Base-by-base conservation (phyloP, 768 basidiomycete species). In the Artomyces pyxidatus region DNA sequence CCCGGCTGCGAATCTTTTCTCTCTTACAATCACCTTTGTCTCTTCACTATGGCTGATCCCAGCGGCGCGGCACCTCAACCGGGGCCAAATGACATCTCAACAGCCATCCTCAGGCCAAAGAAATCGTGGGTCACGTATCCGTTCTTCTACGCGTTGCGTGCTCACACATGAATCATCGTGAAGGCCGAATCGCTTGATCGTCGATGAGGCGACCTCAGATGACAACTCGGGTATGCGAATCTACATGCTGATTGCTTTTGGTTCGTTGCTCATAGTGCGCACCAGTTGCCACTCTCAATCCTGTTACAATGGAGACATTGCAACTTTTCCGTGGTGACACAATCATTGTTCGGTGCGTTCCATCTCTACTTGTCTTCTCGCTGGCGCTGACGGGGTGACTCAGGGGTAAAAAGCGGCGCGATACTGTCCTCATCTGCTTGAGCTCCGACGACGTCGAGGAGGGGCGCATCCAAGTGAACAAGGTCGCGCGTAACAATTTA, bases 401-500 rank as follows among this genome's bases (percentile, higher is more conserved):
- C 44, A 93, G 94, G 52, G 95, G 96, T 41, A 98, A 98, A 80
- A 94, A 96, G 75, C 84, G 96, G 62, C 84, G 87, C 60, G 94
- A 98, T 60, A 97, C 95, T 7, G 96, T 99, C 37, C 83, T 99
- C 53, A 98, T 98, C 65, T 96, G 93, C 62, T 68, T 99, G 62
- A 88, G 86, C 62, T 88, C 88, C 35, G 96, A 98, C 61, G 91
- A 95, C 53, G 90, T 98, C 53, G 96, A 97, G 59, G 96, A 98
- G 68, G 95, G 96, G 50, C 89, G 90, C 65, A 94, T 99, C 55
- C 94, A 96, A 61, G 73, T 99, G 71, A 99, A 99, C 83, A 98
- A 98, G 69, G 96, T 99, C 29, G 96, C 96, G n/a, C 90, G 96
- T 50, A 95, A 97, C 73, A 98, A 99, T 71, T 71, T 98, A 41